A percentile compares a stretch with the other conserved stretches of the same genome.
phyloP scores from a whole-genome alignment of 208 protist genomes.

The Porcisia hertigi region DNA sequence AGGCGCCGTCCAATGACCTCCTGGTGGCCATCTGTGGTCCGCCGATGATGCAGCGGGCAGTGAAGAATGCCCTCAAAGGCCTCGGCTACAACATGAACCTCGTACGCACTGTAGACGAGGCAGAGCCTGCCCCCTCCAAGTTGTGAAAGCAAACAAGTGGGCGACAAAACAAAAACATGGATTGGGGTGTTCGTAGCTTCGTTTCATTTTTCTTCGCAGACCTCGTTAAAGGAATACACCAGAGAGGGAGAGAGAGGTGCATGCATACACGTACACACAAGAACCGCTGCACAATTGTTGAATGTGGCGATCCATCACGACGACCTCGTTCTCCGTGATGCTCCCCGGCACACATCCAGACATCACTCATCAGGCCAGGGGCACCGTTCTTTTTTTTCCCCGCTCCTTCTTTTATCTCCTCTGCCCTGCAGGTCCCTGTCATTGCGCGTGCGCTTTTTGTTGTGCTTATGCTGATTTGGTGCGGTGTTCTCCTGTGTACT shows the following conservation, averaged over 20 bases:
- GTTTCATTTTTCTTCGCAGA: background rate
- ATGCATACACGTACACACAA: background rate
- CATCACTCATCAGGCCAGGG: background rate
- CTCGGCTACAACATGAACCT: slow-evolving; percentile 58
- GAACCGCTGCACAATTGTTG: background rate
- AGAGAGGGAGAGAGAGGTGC: background rate
- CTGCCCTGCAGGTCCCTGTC: background rate
- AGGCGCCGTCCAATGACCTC: slow-evolving; percentile 57
- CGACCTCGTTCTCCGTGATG: background rate
- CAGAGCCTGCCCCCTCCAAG: slow-evolving; percentile 36
- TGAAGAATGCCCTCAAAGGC: slow-evolving; percentile 37
- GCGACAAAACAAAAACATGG: background rate
- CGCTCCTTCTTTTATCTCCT: background rate
- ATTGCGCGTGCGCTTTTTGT: background rate
- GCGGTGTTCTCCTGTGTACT: background rate
- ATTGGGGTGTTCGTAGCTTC: background rate
- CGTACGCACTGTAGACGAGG: slow-evolving; percentile 48
- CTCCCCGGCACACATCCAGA: background rate
- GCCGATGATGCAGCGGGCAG: slow-evolving; percentile 66
- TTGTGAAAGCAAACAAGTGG: slow-evolving; percentile 18
- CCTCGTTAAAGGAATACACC: background rate
- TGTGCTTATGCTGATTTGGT: background rate
- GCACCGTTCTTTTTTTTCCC: background rate
- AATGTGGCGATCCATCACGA: no score
- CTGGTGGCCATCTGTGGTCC: slow-evolving; percentile 79